Base-by-base conservation (phyloP, 1,139 yeast species). In the Yamadazyma atlantica region DNA sequence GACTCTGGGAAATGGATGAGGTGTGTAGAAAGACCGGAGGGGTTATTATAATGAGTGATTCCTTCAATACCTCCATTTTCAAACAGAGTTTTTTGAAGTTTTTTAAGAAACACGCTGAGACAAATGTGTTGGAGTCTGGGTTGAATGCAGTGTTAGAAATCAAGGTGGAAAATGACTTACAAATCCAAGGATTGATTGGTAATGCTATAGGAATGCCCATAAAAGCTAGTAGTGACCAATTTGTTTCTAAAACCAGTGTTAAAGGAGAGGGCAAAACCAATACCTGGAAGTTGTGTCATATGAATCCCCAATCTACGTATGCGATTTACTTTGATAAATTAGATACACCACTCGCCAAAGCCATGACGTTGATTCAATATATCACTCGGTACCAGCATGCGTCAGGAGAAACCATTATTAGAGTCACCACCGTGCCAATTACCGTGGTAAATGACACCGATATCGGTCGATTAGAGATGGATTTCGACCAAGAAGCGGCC, bases 401-500 rank as follows among this genome's bases (percentile, higher is more conserved):
- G 8, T 64, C 62, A 39, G 79, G 75, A 39, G 69, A 66, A 43
- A 56, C 69, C 54, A 55, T 73, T 29, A 48, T 71, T 19, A 49
- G 75, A 48, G 82, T 76, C 4, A 75, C 80, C 53, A 83, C 78
- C 24, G 71, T 61, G 43, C 76, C 65, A 48, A 73, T 65, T 27
- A 62, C 58, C 26, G 59, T 62, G 35, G 50, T 67, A 53, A 55
- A 73, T 49, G 68, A 82, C 63, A 45, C 74, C 57, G 63, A 80
- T 65, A 22, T 54, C 45, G 42, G 62, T 2, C 52, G 54, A 27
- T 50, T 70, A 32, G 75, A 69, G 44, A 39, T 49, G 4, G 73
- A 78, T 2, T 81, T 82, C 53, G 88, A 82, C 54, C 87, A 82
- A 54, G 86, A 81, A 51, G 84, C 87, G 2, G 85, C 89, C 0